Evolutionary conservation across 768 basidiomycete species (phyloP).

Genomic region (Lepiota brunneoincarnata): DNA sequence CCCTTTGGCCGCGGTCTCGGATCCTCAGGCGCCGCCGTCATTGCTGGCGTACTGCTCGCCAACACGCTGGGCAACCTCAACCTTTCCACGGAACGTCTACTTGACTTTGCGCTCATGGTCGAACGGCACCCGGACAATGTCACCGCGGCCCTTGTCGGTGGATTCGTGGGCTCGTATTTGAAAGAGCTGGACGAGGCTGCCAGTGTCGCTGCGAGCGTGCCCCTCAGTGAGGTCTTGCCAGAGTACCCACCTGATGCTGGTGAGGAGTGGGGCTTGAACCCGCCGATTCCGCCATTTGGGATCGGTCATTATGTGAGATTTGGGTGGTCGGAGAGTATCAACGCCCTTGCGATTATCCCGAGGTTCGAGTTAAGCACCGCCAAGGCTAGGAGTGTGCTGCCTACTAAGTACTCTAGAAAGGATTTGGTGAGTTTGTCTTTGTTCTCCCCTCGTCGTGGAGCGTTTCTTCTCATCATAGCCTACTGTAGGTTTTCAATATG

Average conservation of each 20-base stretch:
- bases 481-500: conserved; percentile 87
- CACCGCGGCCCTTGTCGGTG: conserved; percentile 94
- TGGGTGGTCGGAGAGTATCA: conserved; percentile 79
- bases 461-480: not conserved
- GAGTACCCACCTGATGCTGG: conserved; percentile 94
- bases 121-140: conserved; percentile 99
- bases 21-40: conserved; percentile 98
- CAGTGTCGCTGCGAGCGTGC: conserved; percentile 82
- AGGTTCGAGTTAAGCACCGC: conserved; percentile 96
- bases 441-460: not conserved
- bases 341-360: conserved; percentile 92
- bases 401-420: conserved; percentile 78
- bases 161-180: conserved; percentile 95
- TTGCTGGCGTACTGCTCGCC: conserved; percentile 92
- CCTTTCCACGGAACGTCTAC: conserved; percentile 67
- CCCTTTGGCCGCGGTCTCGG: conserved; percentile 98
- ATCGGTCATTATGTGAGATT: conserved; percentile 96
- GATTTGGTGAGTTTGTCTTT: conserved; percentile 67
- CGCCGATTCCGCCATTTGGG: conserved; percentile 82
- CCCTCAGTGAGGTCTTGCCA: conserved; percentile 92
- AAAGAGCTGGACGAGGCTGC: conserved; percentile 83
- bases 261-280: conserved; percentile 86
- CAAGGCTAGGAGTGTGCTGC: conserved; percentile 88
- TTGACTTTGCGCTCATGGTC: conserved; percentile 98
- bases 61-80: conserved; percentile 75